Percentiles rank a stretch among this genome's conserved stretches.
phyloP scores from a whole-genome alignment of 163 green algal genomes.

The Chlorella variabilis region DNA sequence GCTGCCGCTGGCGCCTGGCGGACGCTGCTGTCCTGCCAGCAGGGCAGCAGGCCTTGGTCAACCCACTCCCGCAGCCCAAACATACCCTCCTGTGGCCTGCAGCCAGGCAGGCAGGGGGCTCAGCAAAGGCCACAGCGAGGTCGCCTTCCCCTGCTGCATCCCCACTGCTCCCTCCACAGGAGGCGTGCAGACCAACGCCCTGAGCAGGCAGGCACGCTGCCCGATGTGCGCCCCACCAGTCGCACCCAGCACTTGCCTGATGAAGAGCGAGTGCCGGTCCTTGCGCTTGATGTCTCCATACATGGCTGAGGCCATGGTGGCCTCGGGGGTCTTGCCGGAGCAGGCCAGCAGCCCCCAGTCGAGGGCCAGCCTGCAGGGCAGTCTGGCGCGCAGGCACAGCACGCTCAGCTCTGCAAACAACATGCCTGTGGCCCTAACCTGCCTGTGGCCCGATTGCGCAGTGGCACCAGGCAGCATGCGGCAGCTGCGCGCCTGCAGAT shows the following conservation, averaged over 20 bases:
- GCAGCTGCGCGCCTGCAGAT: slow-evolving; percentile 47
- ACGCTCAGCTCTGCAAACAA: too few species aligned
- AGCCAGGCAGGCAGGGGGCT: background rate
- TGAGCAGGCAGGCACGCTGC: too few species aligned
- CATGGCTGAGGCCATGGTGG: slow-evolving; percentile 85
- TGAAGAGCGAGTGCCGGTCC: slow-evolving; percentile 73
- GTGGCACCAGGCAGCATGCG: background rate
- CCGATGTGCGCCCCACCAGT: too few species aligned
- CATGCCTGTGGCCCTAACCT: too few species aligned
- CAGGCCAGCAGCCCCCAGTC: slow-evolving; percentile 73
- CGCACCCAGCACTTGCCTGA: too few species aligned
- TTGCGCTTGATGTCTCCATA: slow-evolving; percentile 90
- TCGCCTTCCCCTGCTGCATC: too few species aligned
- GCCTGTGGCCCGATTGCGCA: too few species aligned
- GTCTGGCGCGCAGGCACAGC: too few species aligned
- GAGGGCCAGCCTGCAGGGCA: slow-evolving; percentile 50
- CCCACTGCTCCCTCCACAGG: too few species aligned
- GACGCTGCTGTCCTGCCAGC: background rate
- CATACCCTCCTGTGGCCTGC: slow-evolving; percentile 58
- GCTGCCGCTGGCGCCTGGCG: background rate
- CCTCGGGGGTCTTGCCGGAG: slow-evolving; percentile 84
- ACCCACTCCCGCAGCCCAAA: slow-evolving; percentile 69
- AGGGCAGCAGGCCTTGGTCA: background rate
- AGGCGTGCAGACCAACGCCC: too few species aligned
- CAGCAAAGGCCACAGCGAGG: too few species aligned